Evolutionary conservation across 495 filamentous ascomycete species (phyloP), one percentile per base, ranked within the genome.

Genomic region (Amphirosellinia nigrospora): DNA sequence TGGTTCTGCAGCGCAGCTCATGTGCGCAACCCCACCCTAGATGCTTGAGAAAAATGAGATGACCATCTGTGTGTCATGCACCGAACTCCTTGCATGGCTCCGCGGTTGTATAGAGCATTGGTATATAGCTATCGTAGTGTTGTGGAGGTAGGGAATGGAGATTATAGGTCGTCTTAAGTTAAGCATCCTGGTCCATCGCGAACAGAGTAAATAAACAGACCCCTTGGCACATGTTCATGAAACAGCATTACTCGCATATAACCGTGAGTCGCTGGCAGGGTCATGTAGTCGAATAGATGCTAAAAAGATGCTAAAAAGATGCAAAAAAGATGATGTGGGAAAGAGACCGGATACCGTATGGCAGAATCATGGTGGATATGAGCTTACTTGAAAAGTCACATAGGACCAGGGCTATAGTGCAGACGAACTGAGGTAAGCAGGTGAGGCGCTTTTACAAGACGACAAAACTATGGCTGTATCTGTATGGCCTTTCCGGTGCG

Each of bases 221-320:
- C n/a, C 10, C 45, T 53, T 52, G 63, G 63, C 63, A 21, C 43
- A 53, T 23, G 46, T 38, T 48, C 26, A 65, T 65, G 63, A 53
- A 65, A 65, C 63, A 34, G 13, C 23, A 32, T 34, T n/a, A 65
- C 26, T 53, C 45, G 63, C 63, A 65, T 53, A 41, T 53, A 39
- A 65, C 34, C 3, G 36, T 28, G n/a, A 61, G 13, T 41, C 58
- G 34, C n/a, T 13, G 6, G 28, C 21, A 41, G 58, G 36, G 36
- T 26, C 21, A 41, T 61, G 28, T 41, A 28, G n/a, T 61, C 36
- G 5, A 41, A 34, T 36, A 43, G n/a, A 28, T 23, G 0, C 36
- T 15, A 23, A 26, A 13, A 39, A 6, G 23, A 15, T 36, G 34
- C n/a, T n/a, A n/a, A 41, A 34, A 34, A 43, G n/a, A 28, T 23